Evolutionary conservation across 768 basidiomycete species (phyloP), one percentile per base, ranked within the genome.

Genomic region (Leucocoprinus leucothites): DNA sequence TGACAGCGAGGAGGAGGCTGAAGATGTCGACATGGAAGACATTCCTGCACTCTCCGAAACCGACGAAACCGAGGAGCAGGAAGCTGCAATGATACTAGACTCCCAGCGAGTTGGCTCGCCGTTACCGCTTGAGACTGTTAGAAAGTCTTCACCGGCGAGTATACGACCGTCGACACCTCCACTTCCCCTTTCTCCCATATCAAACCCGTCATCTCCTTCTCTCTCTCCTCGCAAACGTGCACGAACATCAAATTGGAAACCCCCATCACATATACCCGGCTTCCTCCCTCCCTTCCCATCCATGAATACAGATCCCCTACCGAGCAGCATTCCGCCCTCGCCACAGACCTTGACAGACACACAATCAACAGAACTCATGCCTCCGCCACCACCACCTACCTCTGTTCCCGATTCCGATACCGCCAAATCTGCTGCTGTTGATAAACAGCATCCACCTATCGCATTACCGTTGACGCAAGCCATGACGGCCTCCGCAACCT

Each of bases 201-300:
- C 82, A 1, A 82, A 82, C 61, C 78, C 81, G 1, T 72, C 79
- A 1, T 80, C 82, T 1, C 82, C 82, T 9, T 69, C 75, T 2
- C 71, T 79, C 53, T 82, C 82, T 11, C 68, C 75, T 2, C 71
- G 80, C 53, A 88, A 88, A 70, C 79, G 85, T 43, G 71, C 76
- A 25, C 75, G 87, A 25, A 78, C 73, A 25, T 64, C 77, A 2
- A 74, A 71, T 57, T 89, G 86, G 86, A 69, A 78, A 19, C 78
- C 85, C 1, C 85, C 85, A 62, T 70, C 77, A 46, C 76, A 88
- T 64, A 75, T 90, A 51, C 87, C 87, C 13, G 71, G 78, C 58
- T 85, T 84, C 60, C 67, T 90, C 2, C 87, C 87, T 1, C 85
- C 87, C 0, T 88, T 89, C 63, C 87, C 87, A 84, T 65, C 87